Base-by-base conservation (phyloP, 306 rosid species). In the Argentina anserina region DNA sequence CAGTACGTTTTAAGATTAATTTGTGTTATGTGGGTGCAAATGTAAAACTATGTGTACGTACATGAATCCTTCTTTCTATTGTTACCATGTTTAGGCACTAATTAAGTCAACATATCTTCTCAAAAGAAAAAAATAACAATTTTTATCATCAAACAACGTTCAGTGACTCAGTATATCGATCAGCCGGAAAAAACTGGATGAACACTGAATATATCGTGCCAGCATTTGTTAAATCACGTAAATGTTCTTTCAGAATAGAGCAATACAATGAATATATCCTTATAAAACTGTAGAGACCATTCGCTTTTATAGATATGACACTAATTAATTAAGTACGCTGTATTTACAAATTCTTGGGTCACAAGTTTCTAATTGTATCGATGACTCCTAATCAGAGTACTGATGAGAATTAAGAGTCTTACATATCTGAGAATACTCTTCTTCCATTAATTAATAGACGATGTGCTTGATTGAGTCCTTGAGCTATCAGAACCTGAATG, bases 381-480 rank as follows among this genome's bases (percentile, higher is more conserved):
- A 58, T 13, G 64, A 28, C 64, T 25, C 1, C 21, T 7, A 10
- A 59, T 7, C 11, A 58, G 12, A n/a, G n/a, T n/a, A 61, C 66
- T 29, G 21, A 59, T 59, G 14, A 25, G 39, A 2, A 29, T 28
- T 6, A 28, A 28, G 63, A 25, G n/a, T 59, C 21, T 6, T 39
- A 58, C 64, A 13, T 58, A 62, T 33, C 59, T 14, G 43, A 34
- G 49, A 14, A 50, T 23, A 62, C 59, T 67, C 52, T 37, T 72
- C 72, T 42, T 13, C 71, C 83, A 18, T 70, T 77, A 23, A n/a
- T n/a, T 10, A 6, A n/a, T n/a, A 11, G 78, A 80, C 0, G 81
- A 69, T 69, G 87, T 43, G 82, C 88, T 86, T 55, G 85, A 78
- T 17, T 2, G 80, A 70, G 69, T 78, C 64, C 55, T 75, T 59